These are phyloP conservation scores for Canavalia gladiata DNA, from an alignment of 306 rosid genomes.

Conservation along the genomic window DNA sequence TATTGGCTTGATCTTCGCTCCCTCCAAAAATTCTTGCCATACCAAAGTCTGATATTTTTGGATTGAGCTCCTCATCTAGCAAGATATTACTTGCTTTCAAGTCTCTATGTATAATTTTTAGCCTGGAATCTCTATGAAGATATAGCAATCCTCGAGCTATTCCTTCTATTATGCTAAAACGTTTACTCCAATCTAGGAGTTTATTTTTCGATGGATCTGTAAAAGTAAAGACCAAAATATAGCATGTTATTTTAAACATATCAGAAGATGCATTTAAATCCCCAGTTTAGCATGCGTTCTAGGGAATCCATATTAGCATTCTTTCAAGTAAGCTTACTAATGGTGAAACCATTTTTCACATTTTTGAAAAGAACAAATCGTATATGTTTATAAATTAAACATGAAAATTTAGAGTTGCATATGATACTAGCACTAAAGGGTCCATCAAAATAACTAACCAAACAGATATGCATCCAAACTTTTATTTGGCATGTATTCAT, in stretches of 20 bases:
- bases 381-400: background rate
- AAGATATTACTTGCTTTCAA: conserved; percentile 8
- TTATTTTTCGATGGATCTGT: conserved; percentile 7
- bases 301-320: background rate
- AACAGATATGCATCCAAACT: conserved; percentile 51
- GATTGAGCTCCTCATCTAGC: conserved; percentile 6
- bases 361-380: background rate
- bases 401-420: background rate
- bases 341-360: background rate
- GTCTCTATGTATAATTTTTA: conserved; percentile 1
- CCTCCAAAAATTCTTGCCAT: conserved; percentile 55
- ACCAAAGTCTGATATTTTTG: conserved; percentile 27
- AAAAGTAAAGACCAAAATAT: background rate
- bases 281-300: background rate
- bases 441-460: conserved; percentile 41
- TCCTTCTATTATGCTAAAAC: background rate
- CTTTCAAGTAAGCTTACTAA: background rate
- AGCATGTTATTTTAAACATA: background rate
- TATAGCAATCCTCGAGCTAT: background rate
- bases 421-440: background rate
- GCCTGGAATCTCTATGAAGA: conserved; percentile 15
- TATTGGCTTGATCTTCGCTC: conserved; percentile 43
- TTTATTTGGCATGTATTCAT: conserved; percentile 47
- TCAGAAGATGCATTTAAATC: background rate
- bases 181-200: background rate